Percentiles rank a stretch among this genome's conserved stretches.
Evolutionary conservation across 495 filamentous ascomycete genomes (phyloP).

Genomic region (Daldinia vernicosa): DNA sequence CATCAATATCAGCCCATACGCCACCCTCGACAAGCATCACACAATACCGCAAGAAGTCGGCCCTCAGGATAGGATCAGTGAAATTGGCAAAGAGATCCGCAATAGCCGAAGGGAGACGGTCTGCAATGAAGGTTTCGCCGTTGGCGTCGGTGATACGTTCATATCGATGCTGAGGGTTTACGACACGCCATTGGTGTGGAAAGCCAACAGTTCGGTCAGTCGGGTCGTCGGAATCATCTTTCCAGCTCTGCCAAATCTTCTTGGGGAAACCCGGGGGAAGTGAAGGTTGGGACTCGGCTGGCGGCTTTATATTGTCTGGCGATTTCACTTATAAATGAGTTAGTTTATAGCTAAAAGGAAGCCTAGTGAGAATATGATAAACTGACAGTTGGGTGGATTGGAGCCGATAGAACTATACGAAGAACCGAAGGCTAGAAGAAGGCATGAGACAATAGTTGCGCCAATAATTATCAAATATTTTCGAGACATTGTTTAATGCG

Average conservation of each 20-base stretch:
- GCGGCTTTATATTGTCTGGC: background rate
- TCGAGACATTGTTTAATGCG: slow-evolving; percentile 7
- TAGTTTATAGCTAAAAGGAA: background rate
- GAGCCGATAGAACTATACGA: background rate
- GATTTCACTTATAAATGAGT: background rate
- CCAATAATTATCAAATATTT: slow-evolving; percentile 9
- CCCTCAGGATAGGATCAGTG: slow-evolving; percentile 40
- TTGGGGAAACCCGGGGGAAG: slow-evolving; percentile 12
- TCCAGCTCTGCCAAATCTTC: slow-evolving; percentile 37
- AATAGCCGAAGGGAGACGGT: slow-evolving; percentile 42
- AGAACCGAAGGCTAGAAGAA: background rate
- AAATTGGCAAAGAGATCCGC: slow-evolving; percentile 44
- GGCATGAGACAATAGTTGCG: background rate
- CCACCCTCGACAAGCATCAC: slow-evolving; percentile 60
- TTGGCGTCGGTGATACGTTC: slow-evolving; percentile 51
- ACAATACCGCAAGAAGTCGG: slow-evolving; percentile 62
- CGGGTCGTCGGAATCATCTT: slow-evolving; percentile 28
- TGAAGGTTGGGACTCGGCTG: background rate
- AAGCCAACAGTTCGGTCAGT: slow-evolving; percentile 21
- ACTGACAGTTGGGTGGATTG: background rate
- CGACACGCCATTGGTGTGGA: slow-evolving; percentile 38
- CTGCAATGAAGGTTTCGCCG: slow-evolving; percentile 47
- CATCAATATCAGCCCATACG: slow-evolving; percentile 62
- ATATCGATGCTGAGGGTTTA: slow-evolving; percentile 48
- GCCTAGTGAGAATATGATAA: background rate